Conservation (phyloP, 305 asterid genomes). For the Fraxinus floribunda region DNA sequence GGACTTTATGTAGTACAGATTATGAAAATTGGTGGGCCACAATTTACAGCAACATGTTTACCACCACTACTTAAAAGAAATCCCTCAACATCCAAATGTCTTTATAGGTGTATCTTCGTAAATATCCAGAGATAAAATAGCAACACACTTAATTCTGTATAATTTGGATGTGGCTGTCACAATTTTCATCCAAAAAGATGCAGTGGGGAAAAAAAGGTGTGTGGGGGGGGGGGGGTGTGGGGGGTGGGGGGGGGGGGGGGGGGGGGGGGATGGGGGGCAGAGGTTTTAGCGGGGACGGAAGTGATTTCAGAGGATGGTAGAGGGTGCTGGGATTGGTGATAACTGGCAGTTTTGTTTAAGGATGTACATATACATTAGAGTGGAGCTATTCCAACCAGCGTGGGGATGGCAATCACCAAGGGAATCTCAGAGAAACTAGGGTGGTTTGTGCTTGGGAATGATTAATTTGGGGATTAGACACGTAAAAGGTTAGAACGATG, state of each 20-base stretch:
- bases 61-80: not conserved
- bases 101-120: not conserved
- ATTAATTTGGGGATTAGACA: not conserved
- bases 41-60: not conserved
- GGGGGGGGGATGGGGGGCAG: not conserved
- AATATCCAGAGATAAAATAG: not conserved
- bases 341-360: not conserved
- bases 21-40: not conserved
- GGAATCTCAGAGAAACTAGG: not conserved
- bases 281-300: not conserved
- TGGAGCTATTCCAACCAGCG: not conserved
- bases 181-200: no score
- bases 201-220: no score
- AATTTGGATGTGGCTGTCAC: no score
- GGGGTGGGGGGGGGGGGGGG: no score
- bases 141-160: not conserved
- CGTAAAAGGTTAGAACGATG: not conserved
- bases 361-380: not conserved
- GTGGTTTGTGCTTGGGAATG: not conserved
- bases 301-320: not conserved
- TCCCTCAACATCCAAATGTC: not conserved
- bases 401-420: not conserved
- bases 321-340: not conserved
- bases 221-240: no score
- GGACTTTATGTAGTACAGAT: not conserved